These are phyloP conservation scores for Sporobolomyces roseus DNA, from an alignment of 768 basidiomycete genomes.

Conservation along the genomic window DNA sequence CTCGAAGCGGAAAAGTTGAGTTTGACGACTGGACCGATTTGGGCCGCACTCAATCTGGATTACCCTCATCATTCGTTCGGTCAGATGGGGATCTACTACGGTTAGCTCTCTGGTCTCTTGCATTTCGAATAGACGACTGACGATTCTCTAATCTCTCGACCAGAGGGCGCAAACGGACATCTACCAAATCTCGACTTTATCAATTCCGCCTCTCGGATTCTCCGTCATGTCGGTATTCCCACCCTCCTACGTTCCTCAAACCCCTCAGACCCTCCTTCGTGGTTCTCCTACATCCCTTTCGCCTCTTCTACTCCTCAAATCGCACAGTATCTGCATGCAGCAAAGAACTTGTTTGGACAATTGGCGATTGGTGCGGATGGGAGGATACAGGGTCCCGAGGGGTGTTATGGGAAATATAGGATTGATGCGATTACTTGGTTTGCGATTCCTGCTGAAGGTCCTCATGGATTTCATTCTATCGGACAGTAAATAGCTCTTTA, in stretches of 20 bases:
- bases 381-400: constrained; percentile 80
- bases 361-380: constrained; percentile 71
- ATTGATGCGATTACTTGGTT: constrained; percentile 92
- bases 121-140: no score
- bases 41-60: constrained; percentile 91
- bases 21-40: constrained; percentile 78
- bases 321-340: constrained; percentile 51
- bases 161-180: constrained; percentile 92
- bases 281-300: background rate
- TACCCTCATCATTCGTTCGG: constrained; percentile 97
- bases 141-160: background rate
- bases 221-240: constrained; percentile 66
- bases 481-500: constrained; percentile 61
- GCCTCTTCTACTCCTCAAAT: background rate
- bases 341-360: constrained; percentile 67
- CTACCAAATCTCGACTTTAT: constrained; percentile 93
- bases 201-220: constrained; percentile 64
- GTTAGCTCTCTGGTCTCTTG: constrained; percentile 50
- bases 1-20: constrained; percentile 62
- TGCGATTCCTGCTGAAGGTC: constrained; percentile 78
- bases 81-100: constrained; percentile 90
- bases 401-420: constrained; percentile 85
- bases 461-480: constrained; percentile 90
- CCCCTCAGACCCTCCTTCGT: background rate
- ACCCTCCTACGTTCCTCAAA: constrained; percentile 54